These are phyloP conservation scores for Chamaecyparis obtusa DNA, from an alignment of 75 land plant genomes.

Conservation along the genomic window DNA sequence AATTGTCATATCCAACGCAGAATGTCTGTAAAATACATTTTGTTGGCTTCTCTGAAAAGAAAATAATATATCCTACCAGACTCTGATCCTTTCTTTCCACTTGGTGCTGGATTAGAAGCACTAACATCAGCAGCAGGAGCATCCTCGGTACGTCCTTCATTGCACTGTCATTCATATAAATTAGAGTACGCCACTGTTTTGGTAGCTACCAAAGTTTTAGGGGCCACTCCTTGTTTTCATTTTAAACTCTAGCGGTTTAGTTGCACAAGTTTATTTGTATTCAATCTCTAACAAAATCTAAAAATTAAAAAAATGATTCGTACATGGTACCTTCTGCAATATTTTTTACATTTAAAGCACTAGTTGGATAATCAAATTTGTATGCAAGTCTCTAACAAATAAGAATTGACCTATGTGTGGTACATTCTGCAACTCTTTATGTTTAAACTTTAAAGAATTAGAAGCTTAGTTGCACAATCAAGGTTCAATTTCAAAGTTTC, in stretches of 20 bases:
- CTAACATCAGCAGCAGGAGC: conserved; percentile 87
- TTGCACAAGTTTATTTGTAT: not conserved
- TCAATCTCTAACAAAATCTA: not conserved
- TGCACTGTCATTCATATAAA: conserved; percentile 56
- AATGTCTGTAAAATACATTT: not conserved
- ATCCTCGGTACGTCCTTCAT: conserved; percentile 88
- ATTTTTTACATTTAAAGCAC: not conserved
- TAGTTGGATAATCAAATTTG: not conserved
- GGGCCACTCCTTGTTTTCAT: not conserved
- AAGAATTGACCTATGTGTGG: too few relatives aligned
- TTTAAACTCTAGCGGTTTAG: not conserved
- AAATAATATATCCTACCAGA: conserved; percentile 47
- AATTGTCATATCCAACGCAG: not conserved
- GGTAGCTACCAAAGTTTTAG: not conserved
- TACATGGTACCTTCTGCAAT: not conserved
- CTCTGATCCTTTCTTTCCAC: conserved; percentile 72
- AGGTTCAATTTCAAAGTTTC: too few relatives aligned
- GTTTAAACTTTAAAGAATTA: too few relatives aligned
- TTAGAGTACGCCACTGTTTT: not conserved
- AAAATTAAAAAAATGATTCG: not conserved
- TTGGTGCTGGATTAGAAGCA: conserved; percentile 33
- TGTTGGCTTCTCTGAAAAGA: not conserved
- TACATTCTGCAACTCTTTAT: too few relatives aligned
- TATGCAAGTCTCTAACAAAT: not conserved
- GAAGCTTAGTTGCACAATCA: too few relatives aligned